Base-by-base conservation (phyloP, 257 asterid genomes). In the Solanum tarapatanum region DNA sequence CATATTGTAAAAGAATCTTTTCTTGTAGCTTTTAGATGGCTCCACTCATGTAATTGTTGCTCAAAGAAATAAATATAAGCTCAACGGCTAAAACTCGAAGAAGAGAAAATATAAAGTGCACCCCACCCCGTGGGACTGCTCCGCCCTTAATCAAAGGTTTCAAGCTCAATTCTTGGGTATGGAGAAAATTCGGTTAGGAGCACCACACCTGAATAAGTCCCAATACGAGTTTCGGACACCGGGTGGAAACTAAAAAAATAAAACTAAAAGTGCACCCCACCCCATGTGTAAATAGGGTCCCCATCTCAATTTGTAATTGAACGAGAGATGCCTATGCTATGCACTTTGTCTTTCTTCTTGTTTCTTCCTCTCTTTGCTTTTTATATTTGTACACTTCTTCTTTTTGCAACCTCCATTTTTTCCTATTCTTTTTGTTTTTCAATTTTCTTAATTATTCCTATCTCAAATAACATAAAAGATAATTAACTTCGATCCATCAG, bases 241-340 rank as follows among this genome's bases (percentile, higher is more conserved):
- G 58, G 7, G 7, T 48, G 58, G 3, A 48, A 2, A 55, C 24
- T 19, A 55, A 55, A 55, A 19, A 55, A 17, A 17, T 17, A 19
- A 14, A 16, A 55, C 64, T 39, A 37, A 37, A 37, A 72, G 77
- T 88, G 68, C 88, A 87, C 94, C 95, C 96, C 97, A 91, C 96
- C 98, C 98, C 98, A 96, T 96, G 99, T 96, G 98, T 95, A 37
- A 82, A 86, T 92, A 92, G 96, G 98, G 94, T 95, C 99, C 98
- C 97, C 96, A 90, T 89, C 91, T 37, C 83, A 87, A 87, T 90
- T 89, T 88, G 90, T 90, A 90, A 62, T 60, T 14, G 58, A 84
- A 13, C 28, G 30, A 82, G 14, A 48, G 85, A 82, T 82, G 66
- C 80, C 90, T 92, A 90, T 91, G 95, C 91, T 89, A 84, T 62